phyloP scores from a whole-genome alignment of 345 rosid species.

The Citrus hindsii region DNA sequence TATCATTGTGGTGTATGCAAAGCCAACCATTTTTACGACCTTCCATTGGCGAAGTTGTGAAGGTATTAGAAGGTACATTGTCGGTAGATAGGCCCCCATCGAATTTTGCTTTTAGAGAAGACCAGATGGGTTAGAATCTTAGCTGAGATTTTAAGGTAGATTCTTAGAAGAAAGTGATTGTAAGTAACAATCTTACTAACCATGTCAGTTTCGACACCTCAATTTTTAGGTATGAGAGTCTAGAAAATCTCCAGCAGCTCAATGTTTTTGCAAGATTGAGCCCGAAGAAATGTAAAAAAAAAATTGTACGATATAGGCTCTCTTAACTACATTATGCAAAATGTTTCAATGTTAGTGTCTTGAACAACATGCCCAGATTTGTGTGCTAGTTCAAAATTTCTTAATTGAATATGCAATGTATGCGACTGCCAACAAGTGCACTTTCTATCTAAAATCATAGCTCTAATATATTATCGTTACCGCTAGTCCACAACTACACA shows the following conservation, averaged over 20 bases:
- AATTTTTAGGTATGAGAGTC: background rate
- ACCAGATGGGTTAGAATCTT: background rate
- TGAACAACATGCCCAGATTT: background rate
- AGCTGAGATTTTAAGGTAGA: conserved; percentile 12
- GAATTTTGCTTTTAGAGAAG: conserved; percentile 13
- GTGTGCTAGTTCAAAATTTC: background rate
- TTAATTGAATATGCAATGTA: no score
- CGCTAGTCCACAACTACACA: no score
- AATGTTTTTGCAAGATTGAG: conserved; percentile 12
- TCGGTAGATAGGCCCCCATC: conserved; percentile 41
- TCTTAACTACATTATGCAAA: background rate
- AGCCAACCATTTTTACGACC: conserved; percentile 38
- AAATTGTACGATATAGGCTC: background rate
- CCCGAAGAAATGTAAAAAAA: conserved; percentile 9
- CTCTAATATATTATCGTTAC: no score
- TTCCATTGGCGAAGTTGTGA: conserved; percentile 38
- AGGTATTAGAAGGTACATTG: conserved; percentile 42
- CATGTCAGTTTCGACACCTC: background rate
- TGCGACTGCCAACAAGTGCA: background rate
- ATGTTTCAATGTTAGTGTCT: background rate
- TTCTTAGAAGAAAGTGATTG: conserved; percentile 8
- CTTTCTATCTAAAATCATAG: no score
- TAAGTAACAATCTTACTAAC: conserved; percentile 5
- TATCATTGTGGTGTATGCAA: conserved; percentile 43
- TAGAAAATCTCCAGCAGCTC: conserved; percentile 2